phyloP scores from a whole-genome alignment of 2,329 filamentous ascomycete genomes.

The Ceratocystis destructans region DNA sequence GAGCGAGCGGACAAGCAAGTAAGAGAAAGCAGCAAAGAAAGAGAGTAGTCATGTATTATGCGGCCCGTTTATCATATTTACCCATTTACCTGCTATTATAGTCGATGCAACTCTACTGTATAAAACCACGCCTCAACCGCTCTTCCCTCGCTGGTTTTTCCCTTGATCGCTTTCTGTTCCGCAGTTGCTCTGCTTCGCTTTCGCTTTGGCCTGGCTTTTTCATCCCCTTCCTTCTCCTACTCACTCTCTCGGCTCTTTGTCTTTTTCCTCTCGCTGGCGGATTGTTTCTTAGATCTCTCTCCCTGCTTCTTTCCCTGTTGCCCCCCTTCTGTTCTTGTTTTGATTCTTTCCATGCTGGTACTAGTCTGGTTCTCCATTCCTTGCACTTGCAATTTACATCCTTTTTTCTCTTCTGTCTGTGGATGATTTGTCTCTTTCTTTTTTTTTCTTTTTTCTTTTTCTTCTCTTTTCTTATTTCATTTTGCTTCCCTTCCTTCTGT shows the following conservation, averaged over 20 bases:
- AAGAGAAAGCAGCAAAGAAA: no score
- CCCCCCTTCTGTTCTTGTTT: constrained; percentile 2
- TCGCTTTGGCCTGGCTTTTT: not conserved
- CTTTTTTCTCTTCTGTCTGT: not conserved
- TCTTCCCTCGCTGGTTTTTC: not conserved
- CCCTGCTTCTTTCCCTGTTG: constrained; percentile 5
- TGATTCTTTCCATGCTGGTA: constrained; percentile 11
- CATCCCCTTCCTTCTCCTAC: not conserved
- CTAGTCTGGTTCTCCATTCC: constrained; percentile 1
- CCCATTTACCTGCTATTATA: not conserved
- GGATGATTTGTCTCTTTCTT: not conserved
- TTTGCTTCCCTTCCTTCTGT: not conserved
- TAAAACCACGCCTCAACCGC: not conserved
- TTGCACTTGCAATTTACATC: constrained; percentile 1
- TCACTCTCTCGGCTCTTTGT: not conserved
- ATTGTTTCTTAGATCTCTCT: not conserved
- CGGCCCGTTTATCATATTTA: not conserved
- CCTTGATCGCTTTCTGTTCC: not conserved
- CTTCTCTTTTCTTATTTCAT: not conserved
- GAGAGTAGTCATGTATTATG: not conserved
- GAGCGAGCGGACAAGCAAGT: no score
- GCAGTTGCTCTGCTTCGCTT: not conserved
- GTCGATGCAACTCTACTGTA: not conserved
- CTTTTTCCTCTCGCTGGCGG: not conserved
- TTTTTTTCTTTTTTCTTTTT: not conserved